Evolutionary conservation across 2,329 filamentous ascomycete genomes (phyloP), one percentile per base, ranked within the genome.

Genomic region (Fusarium abutilonis): DNA sequence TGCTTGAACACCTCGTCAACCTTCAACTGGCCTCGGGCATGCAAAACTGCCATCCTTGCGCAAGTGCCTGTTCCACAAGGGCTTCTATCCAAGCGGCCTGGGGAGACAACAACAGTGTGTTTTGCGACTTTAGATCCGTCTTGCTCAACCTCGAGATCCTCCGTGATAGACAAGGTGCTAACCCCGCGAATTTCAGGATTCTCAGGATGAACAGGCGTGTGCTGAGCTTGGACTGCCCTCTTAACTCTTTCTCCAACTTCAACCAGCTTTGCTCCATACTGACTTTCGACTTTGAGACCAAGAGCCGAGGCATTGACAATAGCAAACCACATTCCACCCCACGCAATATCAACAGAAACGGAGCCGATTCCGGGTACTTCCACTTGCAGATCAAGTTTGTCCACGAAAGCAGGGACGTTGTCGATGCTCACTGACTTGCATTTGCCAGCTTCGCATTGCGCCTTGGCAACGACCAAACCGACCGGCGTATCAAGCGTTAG

Each of bases 61-160:
- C 72, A 78, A 0, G 76, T 80, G 1, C 79, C 79, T 2, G 77
- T 81, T 8, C 80, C 80, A 51, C 79, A 80, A 2, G 79, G 80
- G 53, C 79, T 80, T 14, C 79, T 66, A 60, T 82, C 80, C 28
- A 80, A 73, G 9, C 79, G 65, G 0, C 79, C 78, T 0, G 79
- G 79, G 0, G 76, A 76, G 5, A 82, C 78, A 4, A 82, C 75
- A 6, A 79, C 77, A 0, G 79, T 73, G 57, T 80, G 78, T 5
- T 67, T 64, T 11, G 76, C 74, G 4, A 56, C 56, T 36, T 76
- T 77, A 7, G 67, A 68, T 1, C 52, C 29, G 42, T 36, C 48
- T 17, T 45, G 55, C 8, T 55, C 59, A 34, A 64, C 52, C 4
- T 31, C 29, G 10, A 78, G 38, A 3, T 76, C 75, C 11, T 75